Evolutionary conservation across 177 flowering plant species (phyloP), one percentile per base, ranked within the genome.

Genomic region (Telopea speciosissima): DNA sequence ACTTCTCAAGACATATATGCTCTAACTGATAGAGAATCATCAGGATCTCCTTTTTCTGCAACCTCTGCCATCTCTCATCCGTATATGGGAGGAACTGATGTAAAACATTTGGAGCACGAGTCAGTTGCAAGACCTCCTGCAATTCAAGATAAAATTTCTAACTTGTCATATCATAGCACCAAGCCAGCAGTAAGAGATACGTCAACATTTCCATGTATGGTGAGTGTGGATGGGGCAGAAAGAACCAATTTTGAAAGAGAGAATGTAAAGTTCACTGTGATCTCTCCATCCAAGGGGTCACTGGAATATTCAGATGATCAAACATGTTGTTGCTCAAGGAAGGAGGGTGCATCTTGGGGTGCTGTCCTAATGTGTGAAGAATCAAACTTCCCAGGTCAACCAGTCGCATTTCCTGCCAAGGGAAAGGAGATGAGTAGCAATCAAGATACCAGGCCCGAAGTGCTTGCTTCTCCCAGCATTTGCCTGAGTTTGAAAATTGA

Each of bases 31-130:
- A 83, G 84, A 63, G 85, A 82, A 63, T 77, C 85, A 26, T 82
- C 89, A 19, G 85, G 81, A 68, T 86, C 89, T 62, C 93, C 92
- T 60, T 60, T 84, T 70, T 89, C 96, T 74, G 81, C 81, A 36
- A 74, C 81, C 60, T 88, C 94, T 13, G 74, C 85, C 24, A 62
- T 84, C 74, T 87, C 88, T 22, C 79, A 81, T 77, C 75, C 82
- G 42, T 28, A 66, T 17, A 66, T 65, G 19, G 78, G 67, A 11
- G 78, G 71, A 74, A 73, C 73, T 60, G 76, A 69, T 69, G 64
- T 79, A 44, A 81, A 79, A 33, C 71, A 54, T 66, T 63, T 70
- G 16, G 80, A 75, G 63, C 66, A 71, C 28, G 72, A 66, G 23
- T 65, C 75, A 33, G 72, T 74, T 26, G 54, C 28, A 19, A 70